Evolutionary conservation across 2,329 filamentous ascomycete species (phyloP).

Genomic region (Neofusicoccum ribis): DNA sequence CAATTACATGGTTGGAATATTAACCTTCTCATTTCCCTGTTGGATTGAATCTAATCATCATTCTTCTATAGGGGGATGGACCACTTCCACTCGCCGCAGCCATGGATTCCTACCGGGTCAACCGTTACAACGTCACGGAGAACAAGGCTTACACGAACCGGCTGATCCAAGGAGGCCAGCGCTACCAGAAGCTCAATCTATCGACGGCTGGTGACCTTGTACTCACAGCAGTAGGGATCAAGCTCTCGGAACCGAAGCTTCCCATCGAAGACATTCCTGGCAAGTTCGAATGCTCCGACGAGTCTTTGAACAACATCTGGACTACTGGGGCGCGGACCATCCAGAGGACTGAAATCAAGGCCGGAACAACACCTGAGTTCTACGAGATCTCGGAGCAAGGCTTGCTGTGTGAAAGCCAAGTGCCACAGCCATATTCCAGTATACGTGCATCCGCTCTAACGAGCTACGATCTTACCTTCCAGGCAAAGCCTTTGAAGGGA

Average conservation of each 20-base stretch:
- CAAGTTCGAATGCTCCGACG: slow-evolving; percentile 32
- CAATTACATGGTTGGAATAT: slow-evolving; percentile 13
- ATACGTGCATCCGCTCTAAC: slow-evolving; percentile 24
- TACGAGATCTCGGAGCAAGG: slow-evolving; percentile 31
- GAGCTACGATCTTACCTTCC: slow-evolving; percentile 28
- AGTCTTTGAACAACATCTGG: slow-evolving; percentile 33
- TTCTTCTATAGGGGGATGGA: slow-evolving; percentile 29
- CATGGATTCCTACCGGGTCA: slow-evolving; percentile 41
- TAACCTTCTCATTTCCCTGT: neutral
- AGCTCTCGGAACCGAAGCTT: slow-evolving; percentile 26
- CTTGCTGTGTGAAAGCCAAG: slow-evolving; percentile 30
- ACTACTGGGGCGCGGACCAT: slow-evolving; percentile 33
- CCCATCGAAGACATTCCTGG: slow-evolving; percentile 29
- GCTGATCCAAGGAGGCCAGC: slow-evolving; percentile 40
- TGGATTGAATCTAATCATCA: neutral
- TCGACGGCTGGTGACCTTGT: slow-evolving; percentile 31
- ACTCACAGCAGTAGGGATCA: slow-evolving; percentile 32
- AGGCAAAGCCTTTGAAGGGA: slow-evolving; percentile 30
- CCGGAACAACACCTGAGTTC: slow-evolving; percentile 30
- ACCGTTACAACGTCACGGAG: slow-evolving; percentile 36
- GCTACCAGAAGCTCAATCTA: slow-evolving; percentile 42
- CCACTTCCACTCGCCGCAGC: slow-evolving; percentile 38
- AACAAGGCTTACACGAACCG: slow-evolving; percentile 29
- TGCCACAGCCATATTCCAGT: slow-evolving; percentile 27
- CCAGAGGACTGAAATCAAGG: slow-evolving; percentile 34